phyloP scores from a whole-genome alignment of 2,329 filamentous ascomycete species.

The Scytalidium lignicola region DNA sequence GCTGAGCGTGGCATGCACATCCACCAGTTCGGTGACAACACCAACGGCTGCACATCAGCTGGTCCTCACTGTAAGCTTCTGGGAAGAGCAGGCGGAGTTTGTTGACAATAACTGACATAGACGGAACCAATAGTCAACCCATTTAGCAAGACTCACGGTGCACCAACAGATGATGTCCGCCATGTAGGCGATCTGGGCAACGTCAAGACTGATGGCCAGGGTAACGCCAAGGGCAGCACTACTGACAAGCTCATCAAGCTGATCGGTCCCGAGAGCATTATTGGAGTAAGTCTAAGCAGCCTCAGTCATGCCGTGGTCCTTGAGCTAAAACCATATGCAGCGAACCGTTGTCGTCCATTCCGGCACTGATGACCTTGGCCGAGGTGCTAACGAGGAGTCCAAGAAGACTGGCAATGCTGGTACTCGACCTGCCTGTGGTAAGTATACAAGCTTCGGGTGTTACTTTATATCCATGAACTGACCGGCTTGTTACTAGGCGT shows the following conservation, averaged over 20 bases:
- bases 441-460: slow-evolving; percentile 26
- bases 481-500: slow-evolving; percentile 52
- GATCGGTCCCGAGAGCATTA: slow-evolving; percentile 90
- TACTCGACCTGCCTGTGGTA: slow-evolving; percentile 88
- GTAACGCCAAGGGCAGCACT: slow-evolving; percentile 78
- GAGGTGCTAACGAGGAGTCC: slow-evolving; percentile 86
- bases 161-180: slow-evolving; percentile 73
- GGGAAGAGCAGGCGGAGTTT: background rate
- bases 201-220: slow-evolving; percentile 90
- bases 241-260: slow-evolving; percentile 85
- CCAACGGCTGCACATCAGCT: slow-evolving; percentile 98
- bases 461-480: slow-evolving; percentile 2
- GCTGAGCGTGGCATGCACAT: slow-evolving; percentile 98
- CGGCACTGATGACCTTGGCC: slow-evolving; percentile 95
- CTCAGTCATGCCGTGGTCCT: background rate
- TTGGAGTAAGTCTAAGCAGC: slow-evolving; percentile 61
- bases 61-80: slow-evolving; percentile 82
- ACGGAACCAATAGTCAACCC: slow-evolving; percentile 72
- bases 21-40: slow-evolving; percentile 99
- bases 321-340: slow-evolving; percentile 37
- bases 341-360: slow-evolving; percentile 92
- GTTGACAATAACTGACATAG: slow-evolving; percentile 9
- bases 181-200: slow-evolving; percentile 98
- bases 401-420: slow-evolving; percentile 99
- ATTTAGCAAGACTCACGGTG: slow-evolving; percentile 85